Base-by-base conservation (phyloP, 306 rosid genomes). In the Prinsepia uniflora region DNA sequence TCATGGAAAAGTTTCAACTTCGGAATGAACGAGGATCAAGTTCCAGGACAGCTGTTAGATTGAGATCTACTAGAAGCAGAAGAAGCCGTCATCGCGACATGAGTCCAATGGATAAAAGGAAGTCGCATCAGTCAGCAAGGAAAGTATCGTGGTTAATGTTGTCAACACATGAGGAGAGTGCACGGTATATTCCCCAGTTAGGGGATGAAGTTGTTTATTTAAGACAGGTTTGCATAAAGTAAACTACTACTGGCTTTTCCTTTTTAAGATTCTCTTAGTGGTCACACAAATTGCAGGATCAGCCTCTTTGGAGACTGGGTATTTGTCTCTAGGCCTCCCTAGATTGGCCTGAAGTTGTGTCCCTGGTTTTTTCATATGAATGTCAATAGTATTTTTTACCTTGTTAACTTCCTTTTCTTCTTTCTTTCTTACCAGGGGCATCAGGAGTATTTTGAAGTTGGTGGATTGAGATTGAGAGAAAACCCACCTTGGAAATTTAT, bases 141-240 rank as follows among this genome's bases (percentile, higher is more conserved):
- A 95, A 87, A 85, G 85, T 84, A 45, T 78, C 95, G 18, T 95
- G 97, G 97, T 84, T 95, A 81, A 77, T 89, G 89, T 77, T 89
- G 77, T 80, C 96, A 4, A 83, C 81, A 14, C 96, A 86, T 53
- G 99, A 95, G 83, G 92, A 89, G 79, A 96, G 96, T 64, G 86
- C 91, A 73, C 80, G 99, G 76, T 95, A 87, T 81, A 91, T 95
- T 76, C 99, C 99, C 40, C 99, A 95, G 76, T 89, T 81, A 73
- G 96, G 96, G 58, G 99, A 95, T 81, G 96, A 84, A 80, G 96
- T 95, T 55, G 91, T 83, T 53, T 95, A 95, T 87, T 78, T 95
- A 82, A 89, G 91, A 81, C 99, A 95, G 96, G 99, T 89, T 80
- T 71, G 81, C 72, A 52, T 54, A 52, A 65, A 71, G 47, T 72